These are phyloP conservation scores for Candida sphagnicola DNA, from an alignment of 805 yeast genomes.

Conservation along the genomic window DNA sequence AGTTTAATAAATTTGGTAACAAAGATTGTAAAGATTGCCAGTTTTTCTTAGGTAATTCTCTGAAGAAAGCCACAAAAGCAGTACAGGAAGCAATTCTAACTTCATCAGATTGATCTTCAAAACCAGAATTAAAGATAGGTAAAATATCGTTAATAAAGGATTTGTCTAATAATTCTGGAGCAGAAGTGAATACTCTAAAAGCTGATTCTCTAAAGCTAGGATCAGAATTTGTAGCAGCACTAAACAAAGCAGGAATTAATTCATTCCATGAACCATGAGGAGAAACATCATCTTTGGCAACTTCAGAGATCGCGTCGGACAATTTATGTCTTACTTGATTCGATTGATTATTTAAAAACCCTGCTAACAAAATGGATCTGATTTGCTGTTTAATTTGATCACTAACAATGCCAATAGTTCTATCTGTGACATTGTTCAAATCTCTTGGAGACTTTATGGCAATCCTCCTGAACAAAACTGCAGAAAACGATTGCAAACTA, in stretches of 20 bases:
- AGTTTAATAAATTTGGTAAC: constrained; percentile 79
- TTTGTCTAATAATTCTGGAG: constrained; percentile 72
- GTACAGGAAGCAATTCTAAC: constrained; percentile 90
- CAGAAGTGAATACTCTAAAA: constrained; percentile 80
- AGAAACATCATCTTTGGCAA: constrained; percentile 64
- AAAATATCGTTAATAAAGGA: constrained; percentile 52
- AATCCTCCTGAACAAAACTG: constrained; percentile 85
- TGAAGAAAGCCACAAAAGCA: constrained; percentile 89
- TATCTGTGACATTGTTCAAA: constrained; percentile 60
- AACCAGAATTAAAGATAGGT: constrained; percentile 75
- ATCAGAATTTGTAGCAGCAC: constrained; percentile 54
- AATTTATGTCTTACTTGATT: constrained; percentile 83
- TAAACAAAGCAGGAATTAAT: constrained; percentile 67
- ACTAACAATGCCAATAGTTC: constrained; percentile 71
- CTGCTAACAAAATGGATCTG: constrained; percentile 62
- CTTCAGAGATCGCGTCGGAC: constrained; percentile 91
- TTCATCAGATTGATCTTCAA: constrained; percentile 72
- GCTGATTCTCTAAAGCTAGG: constrained; percentile 82
- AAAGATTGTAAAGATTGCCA: constrained; percentile 79
- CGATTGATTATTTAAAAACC: constrained; percentile 67
- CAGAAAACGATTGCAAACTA: constrained; percentile 65
- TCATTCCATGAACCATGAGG: constrained; percentile 69
- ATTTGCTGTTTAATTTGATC: constrained; percentile 58
- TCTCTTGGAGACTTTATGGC: constrained; percentile 76
- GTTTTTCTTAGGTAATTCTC: constrained; percentile 67